Evolutionary conservation across 306 rosid species (phyloP).

Genomic region (Ormosia semicastrata): DNA sequence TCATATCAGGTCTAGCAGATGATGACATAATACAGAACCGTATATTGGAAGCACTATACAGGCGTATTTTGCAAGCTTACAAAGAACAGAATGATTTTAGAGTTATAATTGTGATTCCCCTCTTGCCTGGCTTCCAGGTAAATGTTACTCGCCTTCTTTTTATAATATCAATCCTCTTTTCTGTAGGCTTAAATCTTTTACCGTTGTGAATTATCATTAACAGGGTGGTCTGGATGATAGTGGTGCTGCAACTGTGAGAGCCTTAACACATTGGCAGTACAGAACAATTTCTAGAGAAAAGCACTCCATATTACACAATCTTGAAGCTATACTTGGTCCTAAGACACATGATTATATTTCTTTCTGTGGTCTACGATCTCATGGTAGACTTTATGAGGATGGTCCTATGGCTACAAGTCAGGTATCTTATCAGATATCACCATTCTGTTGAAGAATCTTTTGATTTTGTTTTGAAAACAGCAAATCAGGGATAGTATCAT

Average conservation of each 20-base stretch:
- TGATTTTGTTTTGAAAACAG: neutral
- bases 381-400: slow-evolving; percentile 73
- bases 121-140: slow-evolving; percentile 98
- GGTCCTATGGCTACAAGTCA: slow-evolving; percentile 93
- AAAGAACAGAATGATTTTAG: slow-evolving; percentile 77
- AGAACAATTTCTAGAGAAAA: slow-evolving; percentile 86
- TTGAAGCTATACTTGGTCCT: slow-evolving; percentile 70
- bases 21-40: slow-evolving; percentile 83
- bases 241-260: slow-evolving; percentile 99
- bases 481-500: neutral
- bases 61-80: slow-evolving; percentile 80
- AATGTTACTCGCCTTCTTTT: slow-evolving; percentile 1
- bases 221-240: slow-evolving; percentile 97
- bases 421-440: slow-evolving; percentile 43
- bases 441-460: neutral
- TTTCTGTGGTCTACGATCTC: slow-evolving; percentile 87
- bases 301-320: slow-evolving; percentile 75
- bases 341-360: slow-evolving; percentile 86
- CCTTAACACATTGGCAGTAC: slow-evolving; percentile 96
- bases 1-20: slow-evolving; percentile 84
- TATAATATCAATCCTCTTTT: neutral
- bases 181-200: neutral
- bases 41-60: slow-evolving; percentile 79
- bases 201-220: slow-evolving; percentile 10
- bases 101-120: slow-evolving; percentile 88